Evolutionary conservation across 2,329 filamentous ascomycete species (phyloP).

Genomic region (Fusarium camptoceras): DNA sequence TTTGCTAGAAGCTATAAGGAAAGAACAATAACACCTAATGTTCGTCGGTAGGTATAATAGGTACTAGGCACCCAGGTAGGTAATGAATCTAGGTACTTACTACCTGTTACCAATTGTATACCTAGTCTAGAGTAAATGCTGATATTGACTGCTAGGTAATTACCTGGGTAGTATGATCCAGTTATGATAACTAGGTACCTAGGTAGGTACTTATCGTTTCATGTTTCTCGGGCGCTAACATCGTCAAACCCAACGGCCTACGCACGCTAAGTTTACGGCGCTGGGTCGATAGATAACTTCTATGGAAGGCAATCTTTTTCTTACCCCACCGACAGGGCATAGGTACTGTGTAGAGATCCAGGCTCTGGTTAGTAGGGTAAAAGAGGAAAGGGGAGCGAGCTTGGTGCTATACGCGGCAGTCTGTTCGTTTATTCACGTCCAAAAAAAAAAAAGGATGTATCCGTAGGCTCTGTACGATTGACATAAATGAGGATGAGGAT

Average conservation of each 20-base stretch:
- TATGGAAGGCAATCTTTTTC: not conserved
- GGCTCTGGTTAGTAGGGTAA: conserved; percentile 4
- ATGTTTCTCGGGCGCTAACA: conserved; percentile 46
- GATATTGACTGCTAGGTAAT: not conserved
- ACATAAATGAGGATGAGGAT: not conserved
- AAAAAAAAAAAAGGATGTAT: not conserved
- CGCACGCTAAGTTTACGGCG: conserved; percentile 36
- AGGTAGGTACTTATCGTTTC: too few species aligned
- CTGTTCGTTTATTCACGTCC: not conserved
- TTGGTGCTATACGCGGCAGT: not conserved
- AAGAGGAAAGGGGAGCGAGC: conserved; percentile 19
- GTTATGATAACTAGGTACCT: too few species aligned
- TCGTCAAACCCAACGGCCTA: conserved; percentile 39
- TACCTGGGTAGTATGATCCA: not conserved
- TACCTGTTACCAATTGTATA: not conserved
- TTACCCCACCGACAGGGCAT: conserved; percentile 22
- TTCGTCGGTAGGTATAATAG: not conserved
- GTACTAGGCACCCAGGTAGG: too few species aligned
- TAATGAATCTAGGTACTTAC: too few species aligned
- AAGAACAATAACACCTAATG: not conserved
- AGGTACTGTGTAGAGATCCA: not conserved
- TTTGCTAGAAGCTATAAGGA: not conserved
- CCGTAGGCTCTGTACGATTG: not conserved
- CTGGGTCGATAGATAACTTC: not conserved
- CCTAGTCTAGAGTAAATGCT: not conserved